A percentile compares a stretch with the other conserved stretches of the same genome.
phyloP scores from a whole-genome alignment of 129 eudicot genomes.

The Pittosporum tobira region DNA sequence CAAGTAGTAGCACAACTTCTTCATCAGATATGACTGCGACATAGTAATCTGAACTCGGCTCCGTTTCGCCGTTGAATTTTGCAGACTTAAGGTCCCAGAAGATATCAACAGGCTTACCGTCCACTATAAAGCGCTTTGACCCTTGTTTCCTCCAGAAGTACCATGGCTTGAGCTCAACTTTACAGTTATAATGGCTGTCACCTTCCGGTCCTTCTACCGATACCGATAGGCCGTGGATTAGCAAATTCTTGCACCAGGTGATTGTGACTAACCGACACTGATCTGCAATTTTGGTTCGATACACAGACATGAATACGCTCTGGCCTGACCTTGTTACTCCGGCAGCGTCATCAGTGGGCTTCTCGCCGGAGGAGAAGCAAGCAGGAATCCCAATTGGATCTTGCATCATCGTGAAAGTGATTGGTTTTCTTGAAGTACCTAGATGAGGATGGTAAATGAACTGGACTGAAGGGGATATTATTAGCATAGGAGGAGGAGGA shows the following conservation, averaged over 20 bases:
- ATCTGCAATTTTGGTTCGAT: constrained; percentile 56
- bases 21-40: constrained; percentile 74
- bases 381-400: constrained; percentile 46
- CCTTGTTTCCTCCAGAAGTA: constrained; percentile 93
- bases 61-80: constrained; percentile 69
- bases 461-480: constrained; percentile 5
- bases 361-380: constrained; percentile 47
- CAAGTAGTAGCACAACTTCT: constrained; percentile 76
- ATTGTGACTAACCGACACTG: constrained; percentile 64
- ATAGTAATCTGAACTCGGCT: constrained; percentile 80
- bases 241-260: constrained; percentile 88
- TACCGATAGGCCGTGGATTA: constrained; percentile 81
- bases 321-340: constrained; percentile 64
- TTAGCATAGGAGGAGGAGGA: constrained; percentile 5
- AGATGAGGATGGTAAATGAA: constrained; percentile 10
- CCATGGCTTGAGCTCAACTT: constrained; percentile 94
- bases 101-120: constrained; percentile 34
- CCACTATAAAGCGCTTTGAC: constrained; percentile 45
- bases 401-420: constrained; percentile 31
- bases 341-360: constrained; percentile 31
- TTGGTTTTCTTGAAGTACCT: not conserved
- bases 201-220: constrained; percentile 53
- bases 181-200: constrained; percentile 54
- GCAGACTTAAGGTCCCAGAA: constrained; percentile 85
- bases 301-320: constrained; percentile 63